Evolutionary conservation across 2,329 filamentous ascomycete species (phyloP).

Genomic region (Xylaria multiplex): DNA sequence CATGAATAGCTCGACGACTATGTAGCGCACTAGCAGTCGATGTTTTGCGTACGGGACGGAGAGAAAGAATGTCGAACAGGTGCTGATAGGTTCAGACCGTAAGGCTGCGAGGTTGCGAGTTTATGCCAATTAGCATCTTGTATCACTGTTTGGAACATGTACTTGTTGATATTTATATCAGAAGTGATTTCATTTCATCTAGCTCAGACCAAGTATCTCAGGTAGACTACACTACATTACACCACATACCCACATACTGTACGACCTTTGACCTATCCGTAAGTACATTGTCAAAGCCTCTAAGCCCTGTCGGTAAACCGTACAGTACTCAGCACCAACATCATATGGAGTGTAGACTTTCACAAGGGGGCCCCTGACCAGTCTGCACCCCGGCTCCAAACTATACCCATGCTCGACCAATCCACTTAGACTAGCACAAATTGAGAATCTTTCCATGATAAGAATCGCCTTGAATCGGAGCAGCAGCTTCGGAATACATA

Average conservation of each 20-base stretch:
- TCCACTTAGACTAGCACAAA: slow-evolving; percentile 41
- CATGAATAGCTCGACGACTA: slow-evolving; percentile 8
- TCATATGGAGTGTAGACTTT: slow-evolving; percentile 34
- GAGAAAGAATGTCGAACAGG: slow-evolving; percentile 9
- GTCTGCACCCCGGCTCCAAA: slow-evolving; percentile 49
- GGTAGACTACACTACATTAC: slow-evolving; percentile 2
- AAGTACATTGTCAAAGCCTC: slow-evolving; percentile 44
- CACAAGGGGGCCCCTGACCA: slow-evolving; percentile 45
- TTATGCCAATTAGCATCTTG: slow-evolving; percentile 19
- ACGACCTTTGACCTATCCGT: slow-evolving; percentile 38
- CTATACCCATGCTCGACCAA: slow-evolving; percentile 46
- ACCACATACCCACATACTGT: slow-evolving; percentile 7
- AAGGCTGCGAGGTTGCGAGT: slow-evolving; percentile 32
- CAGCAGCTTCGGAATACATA: slow-evolving; percentile 19
- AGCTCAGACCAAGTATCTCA: slow-evolving; percentile 3
- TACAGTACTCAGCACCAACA: slow-evolving; percentile 42
- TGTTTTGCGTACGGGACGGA: slow-evolving; percentile 24
- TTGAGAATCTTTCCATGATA: slow-evolving; percentile 44
- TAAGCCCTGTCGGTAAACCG: slow-evolving; percentile 46
- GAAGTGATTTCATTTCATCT: slow-evolving; percentile 9
- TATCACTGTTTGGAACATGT: slow-evolving; percentile 15
- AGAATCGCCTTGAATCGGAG: slow-evolving; percentile 44
- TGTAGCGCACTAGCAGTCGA: slow-evolving; percentile 7
- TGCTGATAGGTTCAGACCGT: slow-evolving; percentile 24
- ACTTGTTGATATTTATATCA: slow-evolving; percentile 16